These are phyloP conservation scores for Deuterostichococcus epilithicus DNA, from an alignment of 139 green algal genomes.

Conservation along the genomic window DNA sequence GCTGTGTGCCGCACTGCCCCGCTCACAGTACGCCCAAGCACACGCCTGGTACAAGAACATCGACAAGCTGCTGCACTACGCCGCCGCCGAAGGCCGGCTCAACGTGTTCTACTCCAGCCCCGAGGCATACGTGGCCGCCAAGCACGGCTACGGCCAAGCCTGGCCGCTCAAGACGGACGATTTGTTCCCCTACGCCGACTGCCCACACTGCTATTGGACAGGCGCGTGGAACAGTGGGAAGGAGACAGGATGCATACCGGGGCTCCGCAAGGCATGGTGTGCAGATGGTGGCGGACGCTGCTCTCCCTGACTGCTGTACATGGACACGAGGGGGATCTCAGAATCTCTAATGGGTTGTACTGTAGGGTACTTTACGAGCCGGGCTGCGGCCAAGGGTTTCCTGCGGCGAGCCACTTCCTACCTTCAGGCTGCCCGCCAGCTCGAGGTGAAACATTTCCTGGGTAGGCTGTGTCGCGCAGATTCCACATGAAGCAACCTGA, in stretches of 20 bases:
- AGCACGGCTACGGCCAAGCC: slow-evolving; percentile 45
- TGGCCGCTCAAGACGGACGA: slow-evolving; percentile 79
- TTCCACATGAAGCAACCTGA: no score
- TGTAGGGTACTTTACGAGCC: slow-evolving; percentile 72
- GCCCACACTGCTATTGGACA: slow-evolving; percentile 80
- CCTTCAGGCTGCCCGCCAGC: slow-evolving; percentile 69
- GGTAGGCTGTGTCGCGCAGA: no score
- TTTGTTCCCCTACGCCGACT: slow-evolving; percentile 90
- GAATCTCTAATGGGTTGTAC: no score
- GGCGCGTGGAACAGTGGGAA: slow-evolving; percentile 14
- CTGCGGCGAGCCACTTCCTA: slow-evolving; percentile 53
- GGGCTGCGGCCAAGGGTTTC: slow-evolving; percentile 69
- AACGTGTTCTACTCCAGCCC: slow-evolving; percentile 87
- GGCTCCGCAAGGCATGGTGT: no score
- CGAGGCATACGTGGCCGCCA: slow-evolving; percentile 61
- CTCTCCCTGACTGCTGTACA: background rate
- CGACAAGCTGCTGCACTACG: slow-evolving; percentile 70
- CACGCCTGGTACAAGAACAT: slow-evolving; percentile 74
- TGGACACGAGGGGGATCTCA: no score
- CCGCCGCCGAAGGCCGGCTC: slow-evolving; percentile 67
- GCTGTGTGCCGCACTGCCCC: no score
- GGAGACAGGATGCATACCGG: background rate
- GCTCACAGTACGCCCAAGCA: slow-evolving; percentile 52
- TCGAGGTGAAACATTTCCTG: no score
- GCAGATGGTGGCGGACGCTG: background rate